phyloP scores from a whole-genome alignment of 2,329 filamentous ascomycete genomes.

The Arthrinium puccinioides region DNA sequence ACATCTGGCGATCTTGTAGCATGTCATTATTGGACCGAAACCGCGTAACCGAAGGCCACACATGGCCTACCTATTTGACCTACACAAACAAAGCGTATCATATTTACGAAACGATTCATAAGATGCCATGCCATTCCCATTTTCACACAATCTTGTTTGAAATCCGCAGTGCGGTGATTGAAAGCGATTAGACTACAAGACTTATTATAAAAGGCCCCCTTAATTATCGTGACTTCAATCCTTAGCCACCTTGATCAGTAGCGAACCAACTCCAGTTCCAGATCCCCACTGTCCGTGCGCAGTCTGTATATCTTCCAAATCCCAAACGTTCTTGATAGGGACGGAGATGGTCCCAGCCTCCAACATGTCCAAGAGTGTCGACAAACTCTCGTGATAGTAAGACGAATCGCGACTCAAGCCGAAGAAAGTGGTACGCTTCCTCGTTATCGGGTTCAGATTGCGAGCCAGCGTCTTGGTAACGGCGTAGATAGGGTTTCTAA shows the following conservation, averaged over 20 bases:
- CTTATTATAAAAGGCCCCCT: too few relatives aligned
- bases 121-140: too few relatives aligned
- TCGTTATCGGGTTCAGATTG: conserved; percentile 11
- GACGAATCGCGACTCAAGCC: conserved; percentile 26
- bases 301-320: conserved; percentile 29
- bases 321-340: conserved; percentile 31
- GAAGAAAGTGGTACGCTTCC: conserved; percentile 27
- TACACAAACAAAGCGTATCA: too few relatives aligned
- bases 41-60: too few relatives aligned
- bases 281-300: conserved; percentile 29
- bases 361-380: conserved; percentile 22
- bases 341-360: conserved; percentile 23
- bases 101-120: too few relatives aligned
- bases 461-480: conserved; percentile 23
- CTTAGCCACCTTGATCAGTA: conserved; percentile 22
- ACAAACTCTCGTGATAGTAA: conserved; percentile 23
- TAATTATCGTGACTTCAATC: conserved; percentile 1
- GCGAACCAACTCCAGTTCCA: conserved; percentile 26
- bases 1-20: too few relatives aligned
- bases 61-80: too few relatives aligned
- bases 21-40: too few relatives aligned
- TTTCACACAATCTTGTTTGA: too few relatives aligned
- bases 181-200: too few relatives aligned
- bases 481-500: conserved; percentile 12
- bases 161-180: too few relatives aligned